These are phyloP conservation scores for Ciborinia camelliae DNA, from an alignment of 2,329 filamentous ascomycete genomes.

Conservation along the genomic window DNA sequence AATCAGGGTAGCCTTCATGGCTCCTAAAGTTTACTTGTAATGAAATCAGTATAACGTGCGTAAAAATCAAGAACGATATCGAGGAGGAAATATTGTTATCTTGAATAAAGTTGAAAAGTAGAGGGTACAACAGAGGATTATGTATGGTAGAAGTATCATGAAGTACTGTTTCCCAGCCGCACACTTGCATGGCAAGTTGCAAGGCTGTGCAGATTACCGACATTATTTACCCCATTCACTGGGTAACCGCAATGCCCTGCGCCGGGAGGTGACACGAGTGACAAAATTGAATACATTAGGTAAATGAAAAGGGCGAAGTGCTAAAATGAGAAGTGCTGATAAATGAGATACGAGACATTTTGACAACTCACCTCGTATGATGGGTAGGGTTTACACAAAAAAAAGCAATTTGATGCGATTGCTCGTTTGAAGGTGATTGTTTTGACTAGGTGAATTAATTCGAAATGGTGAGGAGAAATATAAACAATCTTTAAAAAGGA, in stretches of 20 bases:
- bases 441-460: background rate
- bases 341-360: slow-evolving; percentile 11
- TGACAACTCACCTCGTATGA: slow-evolving; percentile 21
- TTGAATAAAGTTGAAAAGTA: background rate
- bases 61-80: background rate
- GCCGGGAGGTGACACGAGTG: background rate
- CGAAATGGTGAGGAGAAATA: background rate
- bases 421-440: background rate
- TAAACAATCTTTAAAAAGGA: background rate
- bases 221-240: slow-evolving; percentile 9
- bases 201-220: slow-evolving; percentile 2
- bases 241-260: slow-evolving; percentile 1
- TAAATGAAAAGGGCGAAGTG: background rate
- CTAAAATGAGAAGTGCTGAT: too few relatives aligned
- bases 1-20: slow-evolving; percentile 33
- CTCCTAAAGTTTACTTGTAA: slow-evolving; percentile 23
- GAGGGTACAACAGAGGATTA: too few relatives aligned
- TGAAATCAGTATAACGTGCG: slow-evolving; percentile 9
- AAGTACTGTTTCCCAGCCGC: slow-evolving; percentile 6
- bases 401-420: slow-evolving; percentile 4
- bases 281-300: background rate
- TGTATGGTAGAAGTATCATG: background rate
- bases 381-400: slow-evolving; percentile 1
- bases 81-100: background rate
- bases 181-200: background rate